A percentile compares a stretch with the other conserved stretches of the same genome.
phyloP scores from a whole-genome alignment of 2,329 filamentous ascomycete genomes.

The Pseudocercospora eumusae region DNA sequence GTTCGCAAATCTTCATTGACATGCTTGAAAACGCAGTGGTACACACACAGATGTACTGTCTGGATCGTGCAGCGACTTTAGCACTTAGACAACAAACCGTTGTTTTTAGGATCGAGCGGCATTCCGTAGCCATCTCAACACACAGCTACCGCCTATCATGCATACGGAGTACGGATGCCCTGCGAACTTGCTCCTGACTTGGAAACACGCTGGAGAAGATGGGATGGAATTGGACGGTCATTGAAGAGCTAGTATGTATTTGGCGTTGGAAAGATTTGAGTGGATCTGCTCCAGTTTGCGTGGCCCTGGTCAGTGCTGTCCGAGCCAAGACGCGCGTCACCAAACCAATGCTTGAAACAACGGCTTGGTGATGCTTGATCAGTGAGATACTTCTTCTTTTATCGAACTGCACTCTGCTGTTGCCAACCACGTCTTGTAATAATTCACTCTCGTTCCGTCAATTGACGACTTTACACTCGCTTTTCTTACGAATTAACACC shows the following conservation, averaged over 20 bases:
- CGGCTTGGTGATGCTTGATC: constrained; percentile 14
- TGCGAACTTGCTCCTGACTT: not conserved
- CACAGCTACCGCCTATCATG: not conserved
- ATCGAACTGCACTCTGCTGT: not conserved
- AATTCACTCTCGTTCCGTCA: constrained; percentile 8
- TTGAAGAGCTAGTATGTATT: not conserved
- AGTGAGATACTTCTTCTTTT: not conserved
- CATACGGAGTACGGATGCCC: not conserved
- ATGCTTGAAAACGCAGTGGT: not conserved
- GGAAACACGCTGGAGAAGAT: not conserved
- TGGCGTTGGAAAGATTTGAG: not conserved
- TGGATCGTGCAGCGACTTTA: not conserved
- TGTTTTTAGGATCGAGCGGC: not conserved
- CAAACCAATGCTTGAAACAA: constrained; percentile 13
- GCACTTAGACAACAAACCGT: not conserved
- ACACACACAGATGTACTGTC: not conserved
- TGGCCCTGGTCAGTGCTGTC: not conserved
- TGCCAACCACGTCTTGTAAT: constrained; percentile 2
- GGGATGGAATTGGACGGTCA: too few relatives aligned
- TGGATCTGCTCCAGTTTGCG: constrained; percentile 6
- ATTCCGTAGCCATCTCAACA: not conserved
- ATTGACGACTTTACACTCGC: constrained; percentile 3
- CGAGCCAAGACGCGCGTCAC: constrained; percentile 11
- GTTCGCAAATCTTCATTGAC: too few relatives aligned
- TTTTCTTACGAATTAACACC: constrained; percentile 5